These are phyloP conservation scores for Cercospora citrullina DNA, from an alignment of 2,329 filamentous ascomycete species.

Conservation along the genomic window DNA sequence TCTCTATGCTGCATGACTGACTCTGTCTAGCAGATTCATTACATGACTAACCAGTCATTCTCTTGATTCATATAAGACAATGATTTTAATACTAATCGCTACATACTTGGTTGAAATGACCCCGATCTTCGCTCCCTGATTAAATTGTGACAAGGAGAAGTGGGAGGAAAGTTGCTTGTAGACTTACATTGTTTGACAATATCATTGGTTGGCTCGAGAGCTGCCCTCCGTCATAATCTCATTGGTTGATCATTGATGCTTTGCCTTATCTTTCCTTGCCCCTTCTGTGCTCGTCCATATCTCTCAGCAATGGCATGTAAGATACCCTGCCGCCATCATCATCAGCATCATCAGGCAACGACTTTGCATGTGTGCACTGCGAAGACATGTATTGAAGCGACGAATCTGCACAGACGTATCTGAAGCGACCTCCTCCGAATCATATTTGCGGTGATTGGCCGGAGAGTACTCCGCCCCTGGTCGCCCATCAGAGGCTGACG, in stretches of 20 bases:
- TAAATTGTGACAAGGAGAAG: neutral
- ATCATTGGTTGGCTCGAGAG: neutral
- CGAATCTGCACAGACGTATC: neutral
- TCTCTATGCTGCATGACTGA: neutral
- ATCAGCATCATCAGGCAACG: neutral
- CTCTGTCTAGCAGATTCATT: neutral
- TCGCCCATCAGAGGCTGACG: neutral
- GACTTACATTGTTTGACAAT: neutral
- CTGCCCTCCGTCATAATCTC: neutral
- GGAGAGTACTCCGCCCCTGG: neutral
- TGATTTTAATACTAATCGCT: neutral
- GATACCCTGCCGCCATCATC: neutral
- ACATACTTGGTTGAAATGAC: neutral
- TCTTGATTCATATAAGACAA: neutral
- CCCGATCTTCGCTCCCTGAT: neutral
- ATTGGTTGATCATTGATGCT: neutral
- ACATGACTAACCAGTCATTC: neutral
- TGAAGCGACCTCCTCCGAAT: neutral
- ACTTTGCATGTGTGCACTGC: neutral
- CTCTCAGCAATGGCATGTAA: neutral
- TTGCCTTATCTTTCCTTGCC: neutral
- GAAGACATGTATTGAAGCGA: neutral
- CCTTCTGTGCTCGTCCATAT: neutral
- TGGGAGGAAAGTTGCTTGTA: neutral
- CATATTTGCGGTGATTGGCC: conserved; percentile 3